phyloP scores from a whole-genome alignment of 2,329 filamentous ascomycete genomes.

The Beauveria varroae region DNA sequence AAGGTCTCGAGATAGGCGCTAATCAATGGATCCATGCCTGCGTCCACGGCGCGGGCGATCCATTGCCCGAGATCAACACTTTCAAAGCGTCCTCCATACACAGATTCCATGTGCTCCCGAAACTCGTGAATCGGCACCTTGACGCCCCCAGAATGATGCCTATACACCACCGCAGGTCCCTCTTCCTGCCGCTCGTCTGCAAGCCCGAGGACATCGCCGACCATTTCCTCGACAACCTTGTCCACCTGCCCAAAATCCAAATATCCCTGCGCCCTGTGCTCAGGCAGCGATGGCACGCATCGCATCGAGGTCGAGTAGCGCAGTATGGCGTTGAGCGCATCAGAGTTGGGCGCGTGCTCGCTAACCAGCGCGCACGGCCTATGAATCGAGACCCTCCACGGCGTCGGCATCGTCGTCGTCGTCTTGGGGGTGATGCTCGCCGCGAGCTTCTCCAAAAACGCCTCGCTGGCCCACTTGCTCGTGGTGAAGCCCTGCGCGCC shows the following conservation, averaged over 20 bases:
- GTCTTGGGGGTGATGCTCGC: background rate
- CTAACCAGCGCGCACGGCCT: background rate
- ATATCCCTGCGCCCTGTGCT: background rate
- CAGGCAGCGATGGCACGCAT: constrained; percentile 12
- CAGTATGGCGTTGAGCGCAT: constrained; percentile 14
- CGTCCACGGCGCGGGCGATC: constrained; percentile 12
- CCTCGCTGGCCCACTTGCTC: constrained; percentile 28
- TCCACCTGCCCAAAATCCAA: background rate
- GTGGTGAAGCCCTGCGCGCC: constrained; percentile 26
- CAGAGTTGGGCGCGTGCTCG: background rate
- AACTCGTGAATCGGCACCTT: constrained; percentile 12
- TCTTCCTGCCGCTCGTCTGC: background rate
- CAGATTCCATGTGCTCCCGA: constrained; percentile 11
- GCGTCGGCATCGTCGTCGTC: too few species aligned
- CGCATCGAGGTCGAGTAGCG: constrained; percentile 12
- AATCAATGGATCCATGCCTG: constrained; percentile 14
- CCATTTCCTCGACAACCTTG: background rate
- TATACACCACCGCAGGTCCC: background rate
- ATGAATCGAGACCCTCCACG: background rate
- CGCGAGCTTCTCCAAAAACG: constrained; percentile 18
- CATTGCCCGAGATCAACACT: constrained; percentile 8
- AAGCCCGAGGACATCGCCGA: background rate
- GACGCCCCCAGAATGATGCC: constrained; percentile 14
- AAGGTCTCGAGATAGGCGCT: constrained; percentile 15
- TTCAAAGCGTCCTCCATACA: constrained; percentile 12